Evolutionary conservation across 768 basidiomycete genomes (phyloP).

Genomic region (Leccinellum albellum): DNA sequence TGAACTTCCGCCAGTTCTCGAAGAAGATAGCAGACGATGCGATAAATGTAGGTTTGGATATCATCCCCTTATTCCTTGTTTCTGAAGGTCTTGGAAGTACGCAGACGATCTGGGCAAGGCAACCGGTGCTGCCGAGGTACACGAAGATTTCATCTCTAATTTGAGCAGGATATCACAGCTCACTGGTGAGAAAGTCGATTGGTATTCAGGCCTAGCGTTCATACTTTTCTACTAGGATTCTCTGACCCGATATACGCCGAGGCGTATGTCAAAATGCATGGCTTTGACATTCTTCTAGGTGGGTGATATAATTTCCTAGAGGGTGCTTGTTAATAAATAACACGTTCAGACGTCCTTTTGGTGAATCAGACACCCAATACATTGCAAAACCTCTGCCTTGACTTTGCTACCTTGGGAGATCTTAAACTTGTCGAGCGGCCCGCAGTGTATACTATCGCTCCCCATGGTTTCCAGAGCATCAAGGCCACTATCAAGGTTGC

Average conservation of each 20-base stretch:
- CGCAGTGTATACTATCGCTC: constrained; percentile 86
- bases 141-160: constrained; percentile 93
- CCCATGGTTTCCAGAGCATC: constrained; percentile 97
- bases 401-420: constrained; percentile 96
- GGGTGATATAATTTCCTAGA: constrained; percentile 10
- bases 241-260: constrained; percentile 98
- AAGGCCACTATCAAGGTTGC: constrained; percentile 98
- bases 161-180: constrained; percentile 90
- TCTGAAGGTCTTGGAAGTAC: constrained; percentile 48
- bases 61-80: neutral
- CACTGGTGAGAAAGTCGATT: constrained; percentile 55
- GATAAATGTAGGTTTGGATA: constrained; percentile 51
- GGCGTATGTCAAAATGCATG: constrained; percentile 95
- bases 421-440: constrained; percentile 97
- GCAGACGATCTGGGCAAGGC: constrained; percentile 86
- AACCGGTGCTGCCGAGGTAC: constrained; percentile 77
- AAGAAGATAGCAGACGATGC: constrained; percentile 85
- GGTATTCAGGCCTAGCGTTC: neutral
- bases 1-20: constrained; percentile 91
- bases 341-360: constrained; percentile 74
- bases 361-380: constrained; percentile 96
- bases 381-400: constrained; percentile 92
- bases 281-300: constrained; percentile 95
- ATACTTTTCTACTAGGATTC: constrained; percentile 56
- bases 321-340: neutral